Evolutionary conservation across 345 rosid species (phyloP), one percentile per base, ranked within the genome.

Genomic region (Salix purpurea): DNA sequence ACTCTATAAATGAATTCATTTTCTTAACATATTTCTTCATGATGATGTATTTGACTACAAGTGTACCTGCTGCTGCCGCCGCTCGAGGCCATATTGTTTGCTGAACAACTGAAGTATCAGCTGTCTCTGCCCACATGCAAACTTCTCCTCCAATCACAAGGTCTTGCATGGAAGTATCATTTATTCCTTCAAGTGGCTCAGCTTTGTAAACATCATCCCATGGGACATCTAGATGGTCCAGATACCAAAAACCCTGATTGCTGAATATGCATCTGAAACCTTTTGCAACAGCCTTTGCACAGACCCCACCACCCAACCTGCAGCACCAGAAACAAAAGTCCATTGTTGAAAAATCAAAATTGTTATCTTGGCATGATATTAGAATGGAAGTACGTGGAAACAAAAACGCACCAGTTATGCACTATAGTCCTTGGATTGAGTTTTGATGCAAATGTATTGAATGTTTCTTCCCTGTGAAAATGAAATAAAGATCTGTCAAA

Each of bases 61-160:
- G 46, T 71, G 60, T 81, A 91, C 97, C 97, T 79, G 97, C 94
- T 72, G 96, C 93, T 12, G 96, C 92, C 2, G 96, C 96, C 64
- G 98, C 96, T 52, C 97, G 92, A 26, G 98, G 98, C 98, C 98
- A 94, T 82, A 94, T 90, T 8, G 96, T 94, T 77, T 91, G 96
- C 81, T 88, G 93, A 74, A 96, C 87, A 78, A 84, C 86, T 5
- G 99, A 96, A 23, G 98, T 71, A 77, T 96, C 99, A 36, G 92
- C 88, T 71, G 85, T 87, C 88, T 96, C 98, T 14, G 85, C 91
- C 99, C 98, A 91, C 97, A 92, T 92, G 83, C 99, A 93, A 81
- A 92, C 99, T 92, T 96, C 97, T 76, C 99, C 99, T 73, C 98
- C 97, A 6, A 96, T 84, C 76, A 96, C 91, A 69, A 96, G 94